phyloP scores from a whole-genome alignment of 345 rosid species.

The Murraya paniculata region DNA sequence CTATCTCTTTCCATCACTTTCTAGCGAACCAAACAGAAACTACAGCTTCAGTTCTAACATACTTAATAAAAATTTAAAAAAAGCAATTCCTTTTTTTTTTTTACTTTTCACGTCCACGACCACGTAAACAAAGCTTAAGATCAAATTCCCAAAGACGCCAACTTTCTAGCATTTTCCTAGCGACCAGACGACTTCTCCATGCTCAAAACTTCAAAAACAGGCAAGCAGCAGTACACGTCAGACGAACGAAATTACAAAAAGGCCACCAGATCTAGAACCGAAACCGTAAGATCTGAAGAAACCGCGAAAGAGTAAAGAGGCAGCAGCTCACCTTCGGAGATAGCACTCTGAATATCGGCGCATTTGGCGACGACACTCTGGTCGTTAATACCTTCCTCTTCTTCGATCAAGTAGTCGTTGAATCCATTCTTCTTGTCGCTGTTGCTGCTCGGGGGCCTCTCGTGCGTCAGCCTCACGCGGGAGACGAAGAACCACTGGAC shows the following conservation, averaged over 20 bases:
- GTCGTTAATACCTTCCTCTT: conserved; percentile 74
- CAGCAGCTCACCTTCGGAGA: conserved; percentile 58
- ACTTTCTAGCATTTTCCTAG: background rate
- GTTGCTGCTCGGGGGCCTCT: conserved; percentile 12
- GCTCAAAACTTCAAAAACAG: background rate
- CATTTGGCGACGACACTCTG: conserved; percentile 58
- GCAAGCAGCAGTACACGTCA: too few species aligned
- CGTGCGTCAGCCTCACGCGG: conserved; percentile 46
- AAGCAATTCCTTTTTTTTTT: background rate
- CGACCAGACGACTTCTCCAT: background rate
- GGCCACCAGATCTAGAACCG: conserved; percentile 9
- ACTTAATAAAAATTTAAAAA: background rate
- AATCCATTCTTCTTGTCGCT: conserved; percentile 50
- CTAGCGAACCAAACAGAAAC: background rate
- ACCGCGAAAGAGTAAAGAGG: background rate
- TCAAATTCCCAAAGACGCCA: background rate
- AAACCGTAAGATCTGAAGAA: background rate
- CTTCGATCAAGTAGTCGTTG: conserved; percentile 63
- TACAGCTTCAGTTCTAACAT: background rate
- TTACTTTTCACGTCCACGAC: too few species aligned
- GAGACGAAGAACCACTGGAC: conserved; percentile 72
- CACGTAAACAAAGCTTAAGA: background rate
- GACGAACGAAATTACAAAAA: background rate
- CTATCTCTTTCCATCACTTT: background rate
- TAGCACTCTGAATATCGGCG: conserved; percentile 79